Percentiles rank a stretch among this genome's conserved stretches.
These are phyloP conservation scores for Wickerhamomyces kurtzmanii DNA, from an alignment of 805 yeast species.

Conservation along the genomic window DNA sequence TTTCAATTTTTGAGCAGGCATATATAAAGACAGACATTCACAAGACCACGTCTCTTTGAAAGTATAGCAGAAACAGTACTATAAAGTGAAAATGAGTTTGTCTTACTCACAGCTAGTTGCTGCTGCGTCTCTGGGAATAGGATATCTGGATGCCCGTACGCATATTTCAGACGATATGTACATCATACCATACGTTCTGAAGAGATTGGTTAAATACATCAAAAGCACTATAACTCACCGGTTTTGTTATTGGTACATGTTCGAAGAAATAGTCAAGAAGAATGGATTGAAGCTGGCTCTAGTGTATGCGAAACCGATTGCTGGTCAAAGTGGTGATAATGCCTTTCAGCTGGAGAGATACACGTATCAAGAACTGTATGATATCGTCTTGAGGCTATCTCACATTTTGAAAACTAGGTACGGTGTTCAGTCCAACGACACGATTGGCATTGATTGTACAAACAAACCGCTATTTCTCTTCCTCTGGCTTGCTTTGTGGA, in stretches of 20 bases:
- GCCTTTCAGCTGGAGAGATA: slow-evolving; percentile 51
- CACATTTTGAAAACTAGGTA: slow-evolving; percentile 52
- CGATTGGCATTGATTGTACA: slow-evolving; percentile 66
- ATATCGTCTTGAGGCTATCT: slow-evolving; percentile 56
- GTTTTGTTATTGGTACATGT: slow-evolving; percentile 59
- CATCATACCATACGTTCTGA: slow-evolving; percentile 33
- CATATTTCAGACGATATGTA: slow-evolving; percentile 43
- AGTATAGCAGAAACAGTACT: too few relatives aligned
- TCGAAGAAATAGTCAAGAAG: slow-evolving; percentile 44
- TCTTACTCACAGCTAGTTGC: too few relatives aligned
- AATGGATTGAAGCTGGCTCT: slow-evolving; percentile 48
- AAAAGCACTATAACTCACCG: slow-evolving; percentile 15
- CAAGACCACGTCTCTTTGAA: too few relatives aligned
- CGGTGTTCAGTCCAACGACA: slow-evolving; percentile 55
- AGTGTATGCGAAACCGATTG: slow-evolving; percentile 37
- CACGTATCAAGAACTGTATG: slow-evolving; percentile 64
- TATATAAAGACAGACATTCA: too few relatives aligned
- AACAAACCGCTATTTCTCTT: slow-evolving; percentile 78
- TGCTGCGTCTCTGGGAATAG: slow-evolving; percentile 32
- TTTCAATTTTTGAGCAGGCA: too few relatives aligned
- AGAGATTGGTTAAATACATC: slow-evolving; percentile 29
- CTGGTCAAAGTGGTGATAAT: slow-evolving; percentile 31
- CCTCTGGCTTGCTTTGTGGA: slow-evolving; percentile 83
- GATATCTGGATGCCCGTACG: slow-evolving; percentile 35
- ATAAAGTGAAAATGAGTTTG: too few relatives aligned